Conservation (phyloP, 2,329 filamentous ascomycete genomes). For the Pyrenochaeta sp. region DNA sequence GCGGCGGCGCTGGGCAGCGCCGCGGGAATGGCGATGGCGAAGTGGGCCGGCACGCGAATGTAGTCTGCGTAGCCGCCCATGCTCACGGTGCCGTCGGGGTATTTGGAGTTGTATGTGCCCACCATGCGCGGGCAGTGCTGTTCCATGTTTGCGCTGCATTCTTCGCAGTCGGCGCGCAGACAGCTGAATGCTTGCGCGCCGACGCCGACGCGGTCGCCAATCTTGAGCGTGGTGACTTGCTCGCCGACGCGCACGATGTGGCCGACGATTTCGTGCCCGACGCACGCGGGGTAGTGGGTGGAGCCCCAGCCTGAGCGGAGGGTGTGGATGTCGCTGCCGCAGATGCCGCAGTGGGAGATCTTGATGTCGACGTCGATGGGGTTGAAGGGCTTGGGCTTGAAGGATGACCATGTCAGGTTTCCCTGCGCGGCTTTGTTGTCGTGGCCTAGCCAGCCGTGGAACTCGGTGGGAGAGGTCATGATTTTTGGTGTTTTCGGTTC, state of each 20-base stretch:
- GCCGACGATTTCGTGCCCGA: slow-evolving; percentile 54
- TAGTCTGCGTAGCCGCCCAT: slow-evolving; percentile 70
- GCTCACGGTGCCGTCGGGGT: slow-evolving; percentile 64
- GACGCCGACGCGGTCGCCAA: slow-evolving; percentile 67
- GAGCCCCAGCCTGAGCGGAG: slow-evolving; percentile 53
- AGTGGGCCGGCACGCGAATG: slow-evolving; percentile 64
- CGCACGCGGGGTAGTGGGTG: slow-evolving; percentile 53
- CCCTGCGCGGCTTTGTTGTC: slow-evolving; percentile 58
- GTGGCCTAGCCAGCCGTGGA: slow-evolving; percentile 65
- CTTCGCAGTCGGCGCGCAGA: slow-evolving; percentile 58
- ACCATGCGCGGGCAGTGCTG: slow-evolving; percentile 57
- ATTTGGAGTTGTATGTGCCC: slow-evolving; percentile 67
- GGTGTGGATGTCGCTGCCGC: slow-evolving; percentile 48
- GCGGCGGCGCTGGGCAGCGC: slow-evolving; percentile 58
- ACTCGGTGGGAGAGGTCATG: slow-evolving; percentile 53
- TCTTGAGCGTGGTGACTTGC: slow-evolving; percentile 55
- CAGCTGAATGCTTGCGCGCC: slow-evolving; percentile 60
- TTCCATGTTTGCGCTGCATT: slow-evolving; percentile 57
- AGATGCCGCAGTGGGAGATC: slow-evolving; percentile 43
- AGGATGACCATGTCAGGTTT: slow-evolving; percentile 63
- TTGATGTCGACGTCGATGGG: slow-evolving; percentile 46
- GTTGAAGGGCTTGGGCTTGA: slow-evolving; percentile 52
- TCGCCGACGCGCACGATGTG: slow-evolving; percentile 46
- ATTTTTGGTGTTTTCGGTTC: not conserved
- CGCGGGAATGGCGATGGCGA: slow-evolving; percentile 65